Evolutionary conservation across 345 rosid genomes (phyloP), one percentile per base, ranked within the genome.

Genomic region (Alliaria petiolata): DNA sequence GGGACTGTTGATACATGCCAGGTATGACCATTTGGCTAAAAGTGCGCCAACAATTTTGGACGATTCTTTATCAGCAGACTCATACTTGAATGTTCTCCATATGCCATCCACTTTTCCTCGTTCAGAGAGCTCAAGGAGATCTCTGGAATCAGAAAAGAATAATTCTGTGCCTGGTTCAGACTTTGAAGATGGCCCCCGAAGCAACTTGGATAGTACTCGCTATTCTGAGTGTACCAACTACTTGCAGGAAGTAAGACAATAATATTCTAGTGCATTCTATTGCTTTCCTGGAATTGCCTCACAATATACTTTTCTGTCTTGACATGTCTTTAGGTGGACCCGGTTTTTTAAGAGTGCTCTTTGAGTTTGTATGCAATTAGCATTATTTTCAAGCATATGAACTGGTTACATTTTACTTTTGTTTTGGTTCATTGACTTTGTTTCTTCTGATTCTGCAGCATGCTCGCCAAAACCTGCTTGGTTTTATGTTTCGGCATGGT

Each of bases 81-180:
- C 98, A 57, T 93, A 93, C 79, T 88, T 91, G 42, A 91, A 91
- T 83, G 91, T 93, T 49, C 78, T 93, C 30, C 83, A 91, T 83
- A 93, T 93, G 91, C 98, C 98, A 66, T 85, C 98, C 43, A 93
- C 97, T 33, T 91, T 89, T 67, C 98, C 98, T 52, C 97, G 96
- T 38, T 87, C 98, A 52, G 98, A 93, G 82, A 81, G 88, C 81
- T 89, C 92, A 47, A 84, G 97, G 77, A 81, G 82, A 38, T 88
- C 72, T 67, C 82, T 79, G 67, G 91, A 83, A 73, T 84, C 87
- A 33, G 62, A 84, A 69, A 84, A 83, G 34, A 82, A 78, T 70
- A 81, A 77, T 70, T 81, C 91, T 51, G 47, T 78, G 14, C 63
- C 72, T 22, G 83, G 82, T 62, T 72, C 85, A 62, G 83, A 78